phyloP scores from a whole-genome alignment of 1,284 basidiomycete genomes.

The Malassezia caprae region DNA sequence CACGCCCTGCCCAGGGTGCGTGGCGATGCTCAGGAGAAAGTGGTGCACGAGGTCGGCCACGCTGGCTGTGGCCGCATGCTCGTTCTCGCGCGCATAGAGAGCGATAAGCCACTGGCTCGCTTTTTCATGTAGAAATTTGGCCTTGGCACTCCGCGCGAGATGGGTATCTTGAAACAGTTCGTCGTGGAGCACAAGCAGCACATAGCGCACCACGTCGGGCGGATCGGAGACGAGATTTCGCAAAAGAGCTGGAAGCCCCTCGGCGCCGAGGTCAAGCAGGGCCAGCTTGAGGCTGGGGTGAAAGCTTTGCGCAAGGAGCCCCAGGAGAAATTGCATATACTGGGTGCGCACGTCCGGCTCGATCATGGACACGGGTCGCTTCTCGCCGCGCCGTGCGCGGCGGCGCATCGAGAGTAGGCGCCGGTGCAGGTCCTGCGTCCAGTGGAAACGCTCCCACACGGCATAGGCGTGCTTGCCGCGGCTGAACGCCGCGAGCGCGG shows the following conservation, averaged over 20 bases:
- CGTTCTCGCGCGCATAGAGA: slow-evolving; percentile 32
- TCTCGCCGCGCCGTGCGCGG: slow-evolving; percentile 2
- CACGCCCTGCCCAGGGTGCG: slow-evolving; percentile 68
- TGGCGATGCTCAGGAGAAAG: slow-evolving; percentile 76
- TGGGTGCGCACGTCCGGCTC: slow-evolving; percentile 38
- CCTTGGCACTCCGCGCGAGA: slow-evolving; percentile 31
- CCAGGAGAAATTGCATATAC: slow-evolving; percentile 36
- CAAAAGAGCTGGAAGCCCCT: slow-evolving; percentile 23
- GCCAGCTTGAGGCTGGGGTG: slow-evolving; percentile 22
- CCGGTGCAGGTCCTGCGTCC: slow-evolving; percentile 28
- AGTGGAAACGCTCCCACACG: slow-evolving; percentile 38
- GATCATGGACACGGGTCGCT: slow-evolving; percentile 20
- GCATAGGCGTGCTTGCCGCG: slow-evolving; percentile 25
- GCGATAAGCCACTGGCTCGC: slow-evolving; percentile 29
- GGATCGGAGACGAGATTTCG: slow-evolving; percentile 29
- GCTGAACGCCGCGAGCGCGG: slow-evolving; percentile 28
- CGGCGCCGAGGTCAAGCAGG: slow-evolving; percentile 26
- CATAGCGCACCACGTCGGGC: slow-evolving; percentile 27
- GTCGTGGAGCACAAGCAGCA: slow-evolving; percentile 36
- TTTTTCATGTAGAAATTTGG: slow-evolving; percentile 36
- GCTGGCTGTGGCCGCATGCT: slow-evolving; percentile 21
- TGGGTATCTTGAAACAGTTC: slow-evolving; percentile 31
- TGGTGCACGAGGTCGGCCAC: slow-evolving; percentile 73
- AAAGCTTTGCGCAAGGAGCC: slow-evolving; percentile 33
- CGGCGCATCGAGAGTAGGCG: slow-evolving; percentile 30